Base-by-base conservation (phyloP, 108 stramenopile genomes). In the Skeletonema costatum region DNA sequence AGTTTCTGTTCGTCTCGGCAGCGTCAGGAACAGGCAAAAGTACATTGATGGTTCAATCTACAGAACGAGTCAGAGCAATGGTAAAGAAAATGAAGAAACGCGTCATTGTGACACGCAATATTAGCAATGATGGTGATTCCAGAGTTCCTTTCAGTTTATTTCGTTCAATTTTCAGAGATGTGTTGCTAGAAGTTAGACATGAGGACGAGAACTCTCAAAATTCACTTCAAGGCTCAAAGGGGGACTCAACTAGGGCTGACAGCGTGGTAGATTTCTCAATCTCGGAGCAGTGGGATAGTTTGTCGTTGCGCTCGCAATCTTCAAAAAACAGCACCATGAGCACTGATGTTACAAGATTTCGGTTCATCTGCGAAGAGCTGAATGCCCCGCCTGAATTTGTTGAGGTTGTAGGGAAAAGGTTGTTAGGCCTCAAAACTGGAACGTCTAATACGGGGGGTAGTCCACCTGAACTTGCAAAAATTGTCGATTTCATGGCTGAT, bases 11-110 rank as follows among this genome's bases (percentile, higher is more conserved):
- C 25, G 58, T 89, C 21, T 36, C 59, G 4, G 87, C 75, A 32
- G 75, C 78, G 51, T 85, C 84, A 30, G 91, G 91, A 10, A 84
- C 81, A n/a, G 91, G 91, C 8, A 92, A 89, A 51, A 78, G 82
- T 63, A 74, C 83, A 16, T 53, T 88, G 66, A 61, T 92, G 4
- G 80, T 83, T 41, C 86, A 87, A 61, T n/a, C 73, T 5, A 87
- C 87, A 25, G 86, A 82, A 30, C 81, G 73, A 11, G 77, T 87
- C 31, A 65, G 87, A 36, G 84, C 77, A 10, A 68, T 88, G 67
- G 32, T 81, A 19, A 66, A 72, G 35, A 58, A 61, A 41, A 84
- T 76, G 60, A 76, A 77, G 25, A 83, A 77, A 39, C 63, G 74
- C 16, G 58, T 84, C 9, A 71, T 88, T 32, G 74, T 88, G 44